Conservation (phyloP, 306 rosid species). For the Trifolium dubium region DNA sequence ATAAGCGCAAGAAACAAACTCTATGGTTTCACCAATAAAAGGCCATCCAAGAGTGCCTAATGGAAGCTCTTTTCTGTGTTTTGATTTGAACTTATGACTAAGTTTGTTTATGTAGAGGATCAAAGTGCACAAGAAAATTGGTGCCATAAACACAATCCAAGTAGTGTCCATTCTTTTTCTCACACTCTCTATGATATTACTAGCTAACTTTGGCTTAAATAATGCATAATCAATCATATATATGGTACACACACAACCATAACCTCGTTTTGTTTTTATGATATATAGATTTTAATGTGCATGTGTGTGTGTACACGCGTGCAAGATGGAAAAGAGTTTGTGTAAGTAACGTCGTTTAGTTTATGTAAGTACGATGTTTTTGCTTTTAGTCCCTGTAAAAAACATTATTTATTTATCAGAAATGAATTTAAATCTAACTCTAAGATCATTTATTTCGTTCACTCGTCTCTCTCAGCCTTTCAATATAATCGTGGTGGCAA, state of each 20-base stretch:
- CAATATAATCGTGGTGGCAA: not conserved
- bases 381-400: not conserved
- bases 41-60: slow-evolving; percentile 92
- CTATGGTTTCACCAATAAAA: slow-evolving; percentile 85
- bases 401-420: not conserved
- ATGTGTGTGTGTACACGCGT: slow-evolving; percentile 58
- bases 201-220: slow-evolving; percentile 58
- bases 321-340: slow-evolving; percentile 42
- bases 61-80: slow-evolving; percentile 60
- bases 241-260: slow-evolving; percentile 50
- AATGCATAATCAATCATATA: slow-evolving; percentile 52
- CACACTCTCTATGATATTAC: slow-evolving; percentile 39
- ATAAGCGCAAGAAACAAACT: slow-evolving; percentile 82
- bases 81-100: slow-evolving; percentile 51
- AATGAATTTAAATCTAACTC: not conserved
- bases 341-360: not conserved
- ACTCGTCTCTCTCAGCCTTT: not conserved
- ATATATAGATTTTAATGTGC: slow-evolving; percentile 53
- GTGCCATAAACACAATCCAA: slow-evolving; percentile 61
- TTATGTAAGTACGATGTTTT: not conserved
- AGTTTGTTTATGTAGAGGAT: slow-evolving; percentile 54
- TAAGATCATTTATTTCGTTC: not conserved
- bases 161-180: slow-evolving; percentile 65
- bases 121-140: slow-evolving; percentile 50
- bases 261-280: slow-evolving; percentile 45